Percentiles rank a stretch among this genome's conserved stretches.
phyloP scores from a whole-genome alignment of 306 rosid genomes.

The Vicia sativa region DNA sequence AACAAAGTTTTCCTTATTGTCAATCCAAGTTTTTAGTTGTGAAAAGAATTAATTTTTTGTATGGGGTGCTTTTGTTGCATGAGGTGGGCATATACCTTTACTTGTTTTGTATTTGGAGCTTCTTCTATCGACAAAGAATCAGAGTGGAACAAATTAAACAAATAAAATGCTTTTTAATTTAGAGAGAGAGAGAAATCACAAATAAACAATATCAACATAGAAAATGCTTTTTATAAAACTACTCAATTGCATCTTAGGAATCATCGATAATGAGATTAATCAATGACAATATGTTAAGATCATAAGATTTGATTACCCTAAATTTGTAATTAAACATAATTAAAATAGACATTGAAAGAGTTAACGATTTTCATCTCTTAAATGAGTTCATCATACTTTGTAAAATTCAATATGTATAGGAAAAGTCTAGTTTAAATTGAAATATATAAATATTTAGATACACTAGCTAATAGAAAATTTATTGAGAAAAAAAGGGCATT shows the following conservation, averaged over 20 bases:
- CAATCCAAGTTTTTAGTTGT: conserved; percentile 28
- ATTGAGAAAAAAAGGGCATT: not conserved
- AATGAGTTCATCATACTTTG: no score
- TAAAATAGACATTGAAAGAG: no score
- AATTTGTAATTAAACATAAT: no score
- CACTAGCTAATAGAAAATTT: not conserved
- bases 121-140: not conserved
- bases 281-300: not conserved
- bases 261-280: not conserved
- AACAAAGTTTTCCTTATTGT: not conserved
- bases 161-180: no score
- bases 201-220: not conserved
- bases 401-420: not conserved
- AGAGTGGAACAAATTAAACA: not conserved
- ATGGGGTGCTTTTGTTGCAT: conserved; percentile 17
- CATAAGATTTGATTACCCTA: not conserved
- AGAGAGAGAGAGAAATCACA: not conserved
- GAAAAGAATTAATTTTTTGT: conserved; percentile 19
- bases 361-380: no score
- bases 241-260: conserved; percentile 10
- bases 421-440: not conserved
- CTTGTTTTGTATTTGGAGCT: conserved; percentile 38
- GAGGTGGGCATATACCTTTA: conserved; percentile 37
- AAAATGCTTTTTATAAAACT: not conserved
- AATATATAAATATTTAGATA: not conserved